phyloP scores from a whole-genome alignment of 2,329 filamentous ascomycete species.

The Fusarium lateritium region DNA sequence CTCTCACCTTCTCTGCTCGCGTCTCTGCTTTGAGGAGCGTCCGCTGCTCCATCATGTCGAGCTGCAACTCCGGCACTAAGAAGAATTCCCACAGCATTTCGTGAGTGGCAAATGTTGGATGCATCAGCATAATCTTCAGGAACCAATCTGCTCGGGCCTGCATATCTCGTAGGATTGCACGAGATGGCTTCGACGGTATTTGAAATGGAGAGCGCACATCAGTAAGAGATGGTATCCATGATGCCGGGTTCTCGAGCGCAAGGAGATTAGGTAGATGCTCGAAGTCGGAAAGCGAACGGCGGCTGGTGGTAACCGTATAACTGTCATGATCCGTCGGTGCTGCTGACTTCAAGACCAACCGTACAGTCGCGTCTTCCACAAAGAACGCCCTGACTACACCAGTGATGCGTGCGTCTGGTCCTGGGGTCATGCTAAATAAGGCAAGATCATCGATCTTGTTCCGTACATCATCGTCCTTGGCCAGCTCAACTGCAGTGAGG shows the following conservation, averaged over 20 bases:
- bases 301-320: slow-evolving; percentile 95
- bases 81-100: slow-evolving; percentile 99
- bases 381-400: slow-evolving; percentile 96
- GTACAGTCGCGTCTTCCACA: slow-evolving; percentile 94
- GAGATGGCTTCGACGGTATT: slow-evolving; percentile 91
- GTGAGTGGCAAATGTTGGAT: slow-evolving; percentile 94
- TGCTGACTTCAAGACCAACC: slow-evolving; percentile 94
- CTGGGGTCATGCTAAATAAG: slow-evolving; percentile 81
- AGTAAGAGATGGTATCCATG: slow-evolving; percentile 87
- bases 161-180: slow-evolving; percentile 87
- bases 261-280: slow-evolving; percentile 90
- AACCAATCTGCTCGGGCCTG: slow-evolving; percentile 91
- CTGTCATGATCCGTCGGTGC: slow-evolving; percentile 85
- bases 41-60: slow-evolving; percentile 89
- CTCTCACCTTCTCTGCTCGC: slow-evolving; percentile 85
- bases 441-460: slow-evolving; percentile 97
- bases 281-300: slow-evolving; percentile 89
- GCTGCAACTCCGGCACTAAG: slow-evolving; percentile 92
- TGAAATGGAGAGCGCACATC: slow-evolving; percentile 90
- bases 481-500: slow-evolving; percentile 93
- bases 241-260: slow-evolving; percentile 90
- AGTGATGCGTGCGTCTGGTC: slow-evolving; percentile 85
- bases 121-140: slow-evolving; percentile 85
- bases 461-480: slow-evolving; percentile 97
- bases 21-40: slow-evolving; percentile 89